These are phyloP conservation scores for Cucurbita moschata DNA, from an alignment of 306 rosid genomes.

Conservation along the genomic window DNA sequence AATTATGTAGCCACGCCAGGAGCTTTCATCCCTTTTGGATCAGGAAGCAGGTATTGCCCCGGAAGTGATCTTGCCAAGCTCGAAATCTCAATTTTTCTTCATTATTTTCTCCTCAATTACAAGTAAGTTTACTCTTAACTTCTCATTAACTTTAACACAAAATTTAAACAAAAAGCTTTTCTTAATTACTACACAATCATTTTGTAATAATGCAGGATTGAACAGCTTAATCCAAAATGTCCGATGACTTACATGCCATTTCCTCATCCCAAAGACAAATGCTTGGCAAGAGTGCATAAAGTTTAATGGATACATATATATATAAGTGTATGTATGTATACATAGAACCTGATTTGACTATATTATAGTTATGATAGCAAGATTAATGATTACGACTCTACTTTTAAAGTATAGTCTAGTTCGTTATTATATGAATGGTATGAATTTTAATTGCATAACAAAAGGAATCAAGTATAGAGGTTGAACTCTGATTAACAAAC, in stretches of 20 bases:
- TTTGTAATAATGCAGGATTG: not conserved
- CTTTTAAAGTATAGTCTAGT: too few relatives aligned
- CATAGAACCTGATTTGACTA: too few relatives aligned
- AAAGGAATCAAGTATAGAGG: too few relatives aligned
- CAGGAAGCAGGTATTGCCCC: not conserved
- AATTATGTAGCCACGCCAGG: not conserved
- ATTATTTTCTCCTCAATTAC: not conserved
- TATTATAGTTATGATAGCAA: too few relatives aligned
- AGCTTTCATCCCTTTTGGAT: slow-evolving; percentile 1
- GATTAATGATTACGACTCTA: too few relatives aligned
- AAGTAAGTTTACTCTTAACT: not conserved
- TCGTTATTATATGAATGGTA: too few relatives aligned
- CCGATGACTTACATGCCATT: not conserved
- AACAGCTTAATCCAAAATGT: not conserved
- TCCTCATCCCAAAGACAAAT: not conserved
- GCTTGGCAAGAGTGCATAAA: not conserved
- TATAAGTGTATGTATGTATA: too few relatives aligned
- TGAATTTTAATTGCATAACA: too few relatives aligned
- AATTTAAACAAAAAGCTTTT: too few relatives aligned
- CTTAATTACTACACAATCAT: not conserved
- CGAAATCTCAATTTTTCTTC: not conserved
- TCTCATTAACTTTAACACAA: not conserved
- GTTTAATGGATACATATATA: too few relatives aligned
- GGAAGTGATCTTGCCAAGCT: slow-evolving; percentile 1
- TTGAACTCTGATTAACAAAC: too few relatives aligned